Evolutionary conservation across 257 asterid genomes (phyloP).

Genomic region (Solanum verrucosum): DNA sequence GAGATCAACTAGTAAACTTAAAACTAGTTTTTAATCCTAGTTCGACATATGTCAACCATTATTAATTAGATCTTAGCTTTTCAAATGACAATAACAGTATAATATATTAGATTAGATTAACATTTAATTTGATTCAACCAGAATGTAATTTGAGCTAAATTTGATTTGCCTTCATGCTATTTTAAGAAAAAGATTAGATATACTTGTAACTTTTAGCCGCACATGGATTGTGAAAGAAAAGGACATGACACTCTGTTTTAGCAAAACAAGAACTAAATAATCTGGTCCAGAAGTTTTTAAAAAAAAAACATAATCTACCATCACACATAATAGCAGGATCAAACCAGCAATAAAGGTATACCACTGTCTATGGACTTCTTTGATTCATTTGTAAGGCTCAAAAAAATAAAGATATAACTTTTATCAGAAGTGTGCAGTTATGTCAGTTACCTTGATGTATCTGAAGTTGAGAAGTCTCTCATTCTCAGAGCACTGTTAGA

Average conservation of each 20-base stretch:
- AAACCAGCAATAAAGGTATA: not conserved
- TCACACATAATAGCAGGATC: not conserved
- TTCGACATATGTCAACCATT: not conserved
- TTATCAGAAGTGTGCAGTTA: not conserved
- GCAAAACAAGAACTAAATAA: not conserved
- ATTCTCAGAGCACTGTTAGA: constrained; percentile 44
- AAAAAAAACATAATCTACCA: not conserved
- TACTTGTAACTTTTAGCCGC: not conserved
- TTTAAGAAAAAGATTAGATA: not conserved
- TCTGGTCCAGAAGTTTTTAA: not conserved
- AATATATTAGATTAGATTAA: not conserved
- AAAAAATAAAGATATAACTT: not conserved
- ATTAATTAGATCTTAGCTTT: not conserved
- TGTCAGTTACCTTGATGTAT: constrained; percentile 34
- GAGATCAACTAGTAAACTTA: not conserved
- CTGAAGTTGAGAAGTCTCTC: constrained; percentile 32
- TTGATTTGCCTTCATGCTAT: not conserved
- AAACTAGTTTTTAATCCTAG: not conserved
- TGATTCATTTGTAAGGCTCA: not conserved
- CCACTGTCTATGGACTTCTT: not conserved
- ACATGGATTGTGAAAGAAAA: not conserved
- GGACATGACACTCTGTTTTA: not conserved
- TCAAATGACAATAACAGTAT: not conserved
- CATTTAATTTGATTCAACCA: not conserved
- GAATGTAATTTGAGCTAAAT: not conserved